Evolutionary conservation across 257 asterid species (phyloP), one percentile per base, ranked within the genome.

Genomic region (Echites panduratus): DNA sequence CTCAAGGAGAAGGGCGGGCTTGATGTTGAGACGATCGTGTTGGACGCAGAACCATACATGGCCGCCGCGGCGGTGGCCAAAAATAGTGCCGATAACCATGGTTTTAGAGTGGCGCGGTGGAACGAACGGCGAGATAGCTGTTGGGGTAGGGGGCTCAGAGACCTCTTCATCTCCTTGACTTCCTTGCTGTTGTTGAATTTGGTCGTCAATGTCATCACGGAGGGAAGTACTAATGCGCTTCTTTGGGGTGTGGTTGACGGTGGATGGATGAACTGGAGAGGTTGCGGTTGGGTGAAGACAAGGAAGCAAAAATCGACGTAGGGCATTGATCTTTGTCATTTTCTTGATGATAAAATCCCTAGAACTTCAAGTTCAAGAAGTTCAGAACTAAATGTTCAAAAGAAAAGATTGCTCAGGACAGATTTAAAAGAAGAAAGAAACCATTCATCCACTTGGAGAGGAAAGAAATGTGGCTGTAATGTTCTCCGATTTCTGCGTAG

Each of bases 21-120:
- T 87, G 2, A 87, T 44, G 76, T 62, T 76, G 71, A 85, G 85
- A 9, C 98, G 96, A 79, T 89, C 84, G 58, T 87, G 94, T 44
- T 93, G 98, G 20, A 93, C 73, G 85, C 97, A 93, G 87, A 93
- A 89, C 97, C 97, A 91, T 13, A 89, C 91, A 76, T 89, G 98
- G 62, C 95, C 89, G 44, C 96, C 96, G 35, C 85, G 85, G 0
- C 96, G 92, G 77, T 84, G 89, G 72, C 98, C 98, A 79, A 89
- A 91, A 77, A 93, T 91, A 59, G 98, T 93, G 17, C 96, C 98
- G 77, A 88, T 86, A 12, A 91, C 97, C 97, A 95, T 95, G 9
- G 98, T 89, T 11, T 88, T 83, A 41, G 98, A 92, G 27, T 90
- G 68, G 5, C 99, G 92, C 24, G 98, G 85, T 1, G 93, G 92